Evolutionary conservation across 257 asterid species (phyloP), one percentile per base, ranked within the genome.

Genomic region (Salvia miltiorrhiza): DNA sequence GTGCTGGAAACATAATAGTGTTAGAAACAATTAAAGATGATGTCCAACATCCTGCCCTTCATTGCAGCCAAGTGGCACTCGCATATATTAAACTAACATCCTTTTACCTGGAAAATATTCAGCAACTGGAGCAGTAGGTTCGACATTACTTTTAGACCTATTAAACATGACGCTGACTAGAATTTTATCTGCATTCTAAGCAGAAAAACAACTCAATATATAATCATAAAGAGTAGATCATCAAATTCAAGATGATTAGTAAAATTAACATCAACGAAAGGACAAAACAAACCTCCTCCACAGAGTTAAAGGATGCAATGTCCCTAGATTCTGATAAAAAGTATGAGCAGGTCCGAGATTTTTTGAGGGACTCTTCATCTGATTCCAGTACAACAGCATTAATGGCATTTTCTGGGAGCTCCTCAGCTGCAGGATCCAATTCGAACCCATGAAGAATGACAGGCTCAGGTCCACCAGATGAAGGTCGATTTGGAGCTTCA

Each of bases 101-200:
- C 26, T 67, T 50, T 58, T 81, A 90, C 99, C 99, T 78, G 97
- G 97, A 86, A 78, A 85, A 78, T 83, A 93, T 76, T 90, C 91
- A 14, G 97, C 91, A 80, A 78, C 47, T 37, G 97, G 95, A 12
- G 91, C 90, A 72, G 75, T 80, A 79, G 95, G 96, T 70, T 79
- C 73, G 16, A 9, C 45, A 78, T 86, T 55, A 79, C 82, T 85
- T 79, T 80, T 80, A 39, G 99, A 93, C 66, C 87, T 80, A 84
- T 90, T 88, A 83, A 85, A 80, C 80, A 93, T 75, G 83, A 93
- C 45, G 65, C 81, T 87, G 73, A 93, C 92, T 69, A 73, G 83
- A 77, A 93, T 82, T 79, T 62, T 87, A 86, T 90, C 95, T 84
- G 90, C 94, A 85, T 76, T 81, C 99, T 93, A 83, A 71, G 81